These are phyloP conservation scores for Ormosia emarginata DNA, from an alignment of 306 rosid genomes.

Conservation along the genomic window DNA sequence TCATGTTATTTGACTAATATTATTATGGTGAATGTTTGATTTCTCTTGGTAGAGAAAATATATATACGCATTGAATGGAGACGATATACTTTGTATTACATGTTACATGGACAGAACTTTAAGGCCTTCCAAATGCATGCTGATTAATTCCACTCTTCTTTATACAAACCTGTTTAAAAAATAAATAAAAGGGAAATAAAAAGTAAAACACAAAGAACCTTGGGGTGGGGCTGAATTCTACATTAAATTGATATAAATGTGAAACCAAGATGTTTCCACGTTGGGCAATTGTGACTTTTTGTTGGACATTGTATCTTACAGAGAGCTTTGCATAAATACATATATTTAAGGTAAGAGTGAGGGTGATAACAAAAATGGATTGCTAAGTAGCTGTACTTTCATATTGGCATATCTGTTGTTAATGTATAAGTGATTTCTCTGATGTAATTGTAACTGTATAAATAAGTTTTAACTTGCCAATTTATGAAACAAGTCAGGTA, in stretches of 20 bases:
- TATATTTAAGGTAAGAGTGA: neutral
- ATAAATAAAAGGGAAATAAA: neutral
- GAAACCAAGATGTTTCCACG: neutral
- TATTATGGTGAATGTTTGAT: neutral
- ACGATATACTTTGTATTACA: neutral
- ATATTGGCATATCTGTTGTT: neutral
- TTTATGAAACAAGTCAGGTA: too few relatives aligned
- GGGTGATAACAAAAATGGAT: neutral
- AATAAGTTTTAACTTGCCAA: too few relatives aligned
- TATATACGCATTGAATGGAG: neutral
- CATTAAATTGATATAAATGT: constrained; percentile 4
- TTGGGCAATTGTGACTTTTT: neutral
- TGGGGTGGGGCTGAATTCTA: neutral
- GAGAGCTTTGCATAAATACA: neutral
- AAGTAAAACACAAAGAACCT: neutral
- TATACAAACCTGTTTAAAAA: neutral
- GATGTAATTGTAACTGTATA: too few relatives aligned
- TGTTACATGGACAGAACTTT: neutral
- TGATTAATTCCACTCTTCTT: neutral
- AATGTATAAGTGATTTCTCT: neutral
- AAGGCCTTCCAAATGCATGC: neutral
- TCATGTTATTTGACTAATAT: neutral
- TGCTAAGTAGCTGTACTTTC: neutral
- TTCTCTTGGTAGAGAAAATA: neutral
- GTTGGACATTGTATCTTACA: neutral